Evolutionary conservation across 768 basidiomycete species (phyloP).

Genomic region (Cytidiella melzeri): DNA sequence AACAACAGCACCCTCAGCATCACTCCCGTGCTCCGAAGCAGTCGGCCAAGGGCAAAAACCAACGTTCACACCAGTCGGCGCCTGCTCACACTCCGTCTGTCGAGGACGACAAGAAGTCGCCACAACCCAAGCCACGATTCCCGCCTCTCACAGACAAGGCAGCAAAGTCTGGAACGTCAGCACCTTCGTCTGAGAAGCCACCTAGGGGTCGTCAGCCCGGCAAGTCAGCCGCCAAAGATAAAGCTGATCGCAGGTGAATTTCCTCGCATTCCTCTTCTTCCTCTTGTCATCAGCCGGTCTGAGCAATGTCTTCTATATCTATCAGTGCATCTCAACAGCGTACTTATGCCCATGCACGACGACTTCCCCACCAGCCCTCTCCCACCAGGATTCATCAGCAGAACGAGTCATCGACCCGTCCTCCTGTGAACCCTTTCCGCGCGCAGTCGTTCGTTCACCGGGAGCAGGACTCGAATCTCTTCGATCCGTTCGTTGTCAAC

Average conservation of each 20-base stretch:
- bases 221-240: conserved; percentile 36
- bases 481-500: conserved; percentile 46
- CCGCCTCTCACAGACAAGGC: conserved; percentile 14
- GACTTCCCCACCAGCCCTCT: conserved; percentile 58
- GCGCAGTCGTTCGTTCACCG: conserved; percentile 23
- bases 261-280: conserved; percentile 27
- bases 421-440: conserved; percentile 21
- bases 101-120: conserved; percentile 22
- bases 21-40: conserved; percentile 29
- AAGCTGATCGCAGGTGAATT: conserved; percentile 36
- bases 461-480: conserved; percentile 33
- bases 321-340: conserved; percentile 45
- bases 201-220: conserved; percentile 28
- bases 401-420: conserved; percentile 43
- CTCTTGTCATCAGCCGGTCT: background rate
- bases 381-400: conserved; percentile 45
- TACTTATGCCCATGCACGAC: conserved; percentile 37
- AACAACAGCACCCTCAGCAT: conserved; percentile 32
- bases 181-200: conserved; percentile 23
- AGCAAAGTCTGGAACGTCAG: conserved; percentile 5
- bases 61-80: conserved; percentile 22
- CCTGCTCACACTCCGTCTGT: conserved; percentile 19
- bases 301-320: background rate
- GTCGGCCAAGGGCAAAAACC: conserved; percentile 32
- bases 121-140: conserved; percentile 19